A percentile compares a stretch with the other conserved stretches of the same genome.
Conservation (phyloP, 257 asterid species). For the Lycium barbarum region DNA sequence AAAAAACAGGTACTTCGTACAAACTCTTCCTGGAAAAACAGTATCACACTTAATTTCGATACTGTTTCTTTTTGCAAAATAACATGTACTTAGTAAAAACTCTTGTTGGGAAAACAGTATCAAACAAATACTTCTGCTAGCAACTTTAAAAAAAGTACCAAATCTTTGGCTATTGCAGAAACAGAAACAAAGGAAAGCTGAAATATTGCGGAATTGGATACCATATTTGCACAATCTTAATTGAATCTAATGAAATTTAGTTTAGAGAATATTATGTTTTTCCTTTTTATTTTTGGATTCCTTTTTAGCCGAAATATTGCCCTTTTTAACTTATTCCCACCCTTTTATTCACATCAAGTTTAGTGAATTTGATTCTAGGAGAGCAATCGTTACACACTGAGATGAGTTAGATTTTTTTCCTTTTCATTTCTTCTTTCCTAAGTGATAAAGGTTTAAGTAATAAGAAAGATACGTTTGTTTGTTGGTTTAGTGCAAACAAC, state of each 20-base stretch:
- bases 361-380: neutral
- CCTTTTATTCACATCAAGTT: conserved; percentile 9
- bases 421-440: neutral
- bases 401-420: neutral
- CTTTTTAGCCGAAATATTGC: too few relatives aligned
- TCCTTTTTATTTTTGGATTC: neutral
- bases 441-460: neutral
- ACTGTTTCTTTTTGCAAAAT: too few relatives aligned
- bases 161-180: neutral
- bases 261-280: conserved; percentile 6
- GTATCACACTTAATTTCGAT: neutral
- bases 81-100: neutral
- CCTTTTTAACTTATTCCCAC: neutral
- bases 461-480: neutral
- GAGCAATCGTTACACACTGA: neutral
- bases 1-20: too few relatives aligned
- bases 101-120: neutral
- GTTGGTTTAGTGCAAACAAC: neutral
- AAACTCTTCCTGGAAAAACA: neutral
- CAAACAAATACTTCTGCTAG: conserved; percentile 7
- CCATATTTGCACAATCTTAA: conserved; percentile 16
- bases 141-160: neutral
- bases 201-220: neutral
- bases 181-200: neutral
- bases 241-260: conserved; percentile 16